Evolutionary conservation across 129 eudicot species (phyloP).

Genomic region (Escallonia herrerae): DNA sequence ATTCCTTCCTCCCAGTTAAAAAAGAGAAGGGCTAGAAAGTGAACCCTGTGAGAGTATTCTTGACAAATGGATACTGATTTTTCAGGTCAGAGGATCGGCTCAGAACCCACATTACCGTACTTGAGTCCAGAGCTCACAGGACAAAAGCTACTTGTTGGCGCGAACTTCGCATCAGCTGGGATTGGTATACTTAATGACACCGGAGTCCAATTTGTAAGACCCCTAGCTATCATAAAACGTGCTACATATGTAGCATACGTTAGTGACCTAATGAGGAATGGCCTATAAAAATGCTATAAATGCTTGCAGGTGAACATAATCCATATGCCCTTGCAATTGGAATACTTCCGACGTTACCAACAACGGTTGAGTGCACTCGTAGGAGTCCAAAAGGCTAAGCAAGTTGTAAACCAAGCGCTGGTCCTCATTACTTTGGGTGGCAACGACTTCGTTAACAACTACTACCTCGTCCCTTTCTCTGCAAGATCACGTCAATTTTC

Average conservation of each 20-base stretch:
- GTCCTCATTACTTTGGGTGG: constrained; percentile 64
- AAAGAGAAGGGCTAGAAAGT: not conserved
- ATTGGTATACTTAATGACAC: constrained; percentile 70
- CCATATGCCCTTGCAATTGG: constrained; percentile 39
- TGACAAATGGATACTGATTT: too few relatives aligned
- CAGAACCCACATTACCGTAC: constrained; percentile 61
- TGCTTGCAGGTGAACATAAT: constrained; percentile 47
- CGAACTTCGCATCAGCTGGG: constrained; percentile 86
- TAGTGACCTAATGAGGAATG: too few relatives aligned
- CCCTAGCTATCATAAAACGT: not conserved
- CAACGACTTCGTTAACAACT: constrained; percentile 78
- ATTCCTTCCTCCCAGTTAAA: not conserved
- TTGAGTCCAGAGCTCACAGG: constrained; percentile 62
- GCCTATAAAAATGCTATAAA: too few relatives aligned
- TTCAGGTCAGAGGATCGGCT: constrained; percentile 52
- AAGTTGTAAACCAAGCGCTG: constrained; percentile 39
- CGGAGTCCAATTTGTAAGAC: constrained; percentile 1
- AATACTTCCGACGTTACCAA: constrained; percentile 51
- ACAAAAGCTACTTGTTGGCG: constrained; percentile 50
- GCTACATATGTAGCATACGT: not conserved
- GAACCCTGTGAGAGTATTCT: too few relatives aligned
- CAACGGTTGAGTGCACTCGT: constrained; percentile 33
- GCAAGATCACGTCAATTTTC: constrained; percentile 49
- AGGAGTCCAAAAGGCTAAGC: constrained; percentile 27
- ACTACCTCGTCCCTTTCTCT: constrained; percentile 54